Conservation (phyloP, 495 filamentous ascomycete species). For the Evansstolkia leycettana region DNA sequence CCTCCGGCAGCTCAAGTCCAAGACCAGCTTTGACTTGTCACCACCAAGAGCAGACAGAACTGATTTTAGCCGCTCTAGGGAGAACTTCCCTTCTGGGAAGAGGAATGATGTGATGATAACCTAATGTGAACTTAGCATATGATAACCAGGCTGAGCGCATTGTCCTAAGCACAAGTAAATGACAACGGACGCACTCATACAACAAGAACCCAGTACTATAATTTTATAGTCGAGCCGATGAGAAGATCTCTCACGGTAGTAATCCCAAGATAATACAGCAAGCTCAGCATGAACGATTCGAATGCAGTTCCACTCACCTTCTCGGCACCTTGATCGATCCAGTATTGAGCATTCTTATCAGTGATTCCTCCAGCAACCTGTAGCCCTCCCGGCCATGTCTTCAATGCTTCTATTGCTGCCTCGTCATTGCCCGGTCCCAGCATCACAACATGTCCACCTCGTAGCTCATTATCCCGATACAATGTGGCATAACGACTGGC, state of each 20-base stretch:
- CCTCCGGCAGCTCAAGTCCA: constrained; percentile 82
- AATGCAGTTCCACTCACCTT: constrained; percentile 49
- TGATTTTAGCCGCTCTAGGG: constrained; percentile 53
- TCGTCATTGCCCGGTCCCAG: constrained; percentile 77
- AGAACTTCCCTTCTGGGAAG: constrained; percentile 76
- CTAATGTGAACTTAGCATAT: constrained; percentile 29
- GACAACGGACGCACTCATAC: no score
- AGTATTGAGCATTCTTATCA: constrained; percentile 67
- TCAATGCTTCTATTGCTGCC: constrained; percentile 64
- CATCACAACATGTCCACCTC: constrained; percentile 89
- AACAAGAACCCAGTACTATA: no score
- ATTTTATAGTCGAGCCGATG: no score
- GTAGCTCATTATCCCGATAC: constrained; percentile 59
- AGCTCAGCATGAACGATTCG: neutral
- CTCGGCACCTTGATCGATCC: constrained; percentile 80
- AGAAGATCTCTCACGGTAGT: no score
- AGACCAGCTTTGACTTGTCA: constrained; percentile 72
- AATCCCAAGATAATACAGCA: neutral
- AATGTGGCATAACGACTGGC: constrained; percentile 67
- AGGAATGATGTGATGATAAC: constrained; percentile 82
- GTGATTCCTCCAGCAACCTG: constrained; percentile 91
- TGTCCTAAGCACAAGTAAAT: neutral
- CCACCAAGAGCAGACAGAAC: constrained; percentile 59
- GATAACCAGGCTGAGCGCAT: constrained; percentile 8
- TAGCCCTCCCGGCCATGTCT: constrained; percentile 60